Evolutionary conservation across 1,139 yeast genomes (phyloP).

Genomic region (Magnusiomyces suaveolens): DNA sequence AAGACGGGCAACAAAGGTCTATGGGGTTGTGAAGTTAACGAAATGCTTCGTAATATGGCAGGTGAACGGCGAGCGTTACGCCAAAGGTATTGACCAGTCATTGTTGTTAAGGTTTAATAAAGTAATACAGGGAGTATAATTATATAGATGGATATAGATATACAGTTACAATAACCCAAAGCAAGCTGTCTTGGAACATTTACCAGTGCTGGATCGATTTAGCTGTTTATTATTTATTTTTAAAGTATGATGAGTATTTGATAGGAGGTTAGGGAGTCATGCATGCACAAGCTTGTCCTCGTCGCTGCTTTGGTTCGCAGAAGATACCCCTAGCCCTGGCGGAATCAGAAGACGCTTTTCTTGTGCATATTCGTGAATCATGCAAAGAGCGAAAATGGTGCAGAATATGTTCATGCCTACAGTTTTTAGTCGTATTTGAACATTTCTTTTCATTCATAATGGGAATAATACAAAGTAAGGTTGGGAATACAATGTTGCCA

Average conservation of each 20-base stretch:
- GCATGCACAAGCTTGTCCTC: background rate
- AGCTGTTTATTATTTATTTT: background rate
- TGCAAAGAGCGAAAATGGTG: background rate
- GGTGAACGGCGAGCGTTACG: background rate
- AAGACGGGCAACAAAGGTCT: background rate
- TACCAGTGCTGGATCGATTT: background rate
- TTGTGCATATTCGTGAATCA: background rate
- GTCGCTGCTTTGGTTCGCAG: background rate
- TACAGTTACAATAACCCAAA: background rate
- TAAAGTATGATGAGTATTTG: background rate
- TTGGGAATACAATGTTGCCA: no score
- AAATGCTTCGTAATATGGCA: background rate
- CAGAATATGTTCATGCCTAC: background rate
- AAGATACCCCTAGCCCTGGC: background rate
- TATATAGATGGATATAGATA: background rate
- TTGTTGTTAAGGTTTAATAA: background rate
- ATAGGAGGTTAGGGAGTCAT: background rate
- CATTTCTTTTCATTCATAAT: background rate
- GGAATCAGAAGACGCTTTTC: background rate
- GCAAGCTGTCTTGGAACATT: background rate
- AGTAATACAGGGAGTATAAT: background rate
- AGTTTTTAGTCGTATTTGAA: background rate
- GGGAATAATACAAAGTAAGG: no score
- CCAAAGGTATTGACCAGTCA: background rate
- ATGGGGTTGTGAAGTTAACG: background rate